phyloP scores from a whole-genome alignment of 768 basidiomycete genomes.

The Pisolithus sp. region DNA sequence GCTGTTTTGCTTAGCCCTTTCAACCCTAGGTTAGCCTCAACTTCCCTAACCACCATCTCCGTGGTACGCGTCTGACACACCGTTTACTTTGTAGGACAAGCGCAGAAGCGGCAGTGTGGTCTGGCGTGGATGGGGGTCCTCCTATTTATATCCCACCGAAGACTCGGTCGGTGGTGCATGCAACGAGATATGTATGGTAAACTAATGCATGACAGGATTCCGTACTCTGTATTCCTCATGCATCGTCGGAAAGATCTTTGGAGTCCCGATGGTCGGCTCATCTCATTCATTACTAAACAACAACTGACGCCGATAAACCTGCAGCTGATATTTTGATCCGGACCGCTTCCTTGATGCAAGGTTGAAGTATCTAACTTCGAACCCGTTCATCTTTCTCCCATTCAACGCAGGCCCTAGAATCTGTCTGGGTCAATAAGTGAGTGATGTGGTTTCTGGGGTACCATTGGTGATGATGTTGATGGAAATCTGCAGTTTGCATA shows the following conservation, averaged over 20 bases:
- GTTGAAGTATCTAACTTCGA: conserved; percentile 45
- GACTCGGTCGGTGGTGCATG: conserved; percentile 16
- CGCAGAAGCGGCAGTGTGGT: conserved; percentile 16
- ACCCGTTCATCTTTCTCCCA: conserved; percentile 64
- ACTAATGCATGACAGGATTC: not conserved
- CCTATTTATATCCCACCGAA: conserved; percentile 29
- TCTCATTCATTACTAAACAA: not conserved
- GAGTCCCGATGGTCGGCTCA: conserved; percentile 29
- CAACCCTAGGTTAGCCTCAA: conserved; percentile 12
- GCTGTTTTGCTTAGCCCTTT: conserved; percentile 11
- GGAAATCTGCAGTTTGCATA: conserved; percentile 41
- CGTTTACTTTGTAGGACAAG: conserved; percentile 14
- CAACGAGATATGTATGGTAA: not conserved
- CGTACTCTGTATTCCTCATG: conserved; percentile 27
- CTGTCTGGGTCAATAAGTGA: conserved; percentile 47
- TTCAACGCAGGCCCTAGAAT: conserved; percentile 66
- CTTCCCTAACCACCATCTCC: too few species aligned
- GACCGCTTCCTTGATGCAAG: conserved; percentile 60
- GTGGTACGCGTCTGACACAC: not conserved
- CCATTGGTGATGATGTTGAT: not conserved
- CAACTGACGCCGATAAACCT: not conserved
- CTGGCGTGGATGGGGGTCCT: conserved; percentile 16
- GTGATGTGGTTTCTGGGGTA: not conserved
- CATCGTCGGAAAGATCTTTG: conserved; percentile 35
- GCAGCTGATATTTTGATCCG: conserved; percentile 43